These are phyloP conservation scores for Suillus clintonianus DNA, from an alignment of 768 basidiomycete genomes.

Conservation along the genomic window DNA sequence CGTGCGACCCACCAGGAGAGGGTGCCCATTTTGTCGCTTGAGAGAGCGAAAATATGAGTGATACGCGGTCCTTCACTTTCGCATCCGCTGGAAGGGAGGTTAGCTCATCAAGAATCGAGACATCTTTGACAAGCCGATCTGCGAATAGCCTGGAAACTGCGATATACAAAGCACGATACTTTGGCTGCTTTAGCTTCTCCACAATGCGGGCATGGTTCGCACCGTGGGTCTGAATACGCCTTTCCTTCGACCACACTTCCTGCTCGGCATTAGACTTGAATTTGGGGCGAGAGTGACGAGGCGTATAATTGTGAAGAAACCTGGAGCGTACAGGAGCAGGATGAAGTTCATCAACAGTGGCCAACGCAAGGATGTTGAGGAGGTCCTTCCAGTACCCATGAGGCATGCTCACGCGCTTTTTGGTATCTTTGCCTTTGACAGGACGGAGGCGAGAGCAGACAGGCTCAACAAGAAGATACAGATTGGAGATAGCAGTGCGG, in stretches of 20 bases:
- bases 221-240: constrained; percentile 21
- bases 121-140: constrained; percentile 50
- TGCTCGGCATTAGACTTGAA: constrained; percentile 23
- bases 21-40: constrained; percentile 76
- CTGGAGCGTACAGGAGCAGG: constrained; percentile 10
- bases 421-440: constrained; percentile 27
- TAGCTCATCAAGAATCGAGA: constrained; percentile 39
- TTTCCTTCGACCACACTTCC: constrained; percentile 21
- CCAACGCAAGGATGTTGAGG: constrained; percentile 65
- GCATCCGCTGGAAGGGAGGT: constrained; percentile 33
- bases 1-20: constrained; percentile 57
- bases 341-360: constrained; percentile 51
- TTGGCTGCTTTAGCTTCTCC: constrained; percentile 45
- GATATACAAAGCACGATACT: constrained; percentile 64
- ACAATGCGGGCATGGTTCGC: constrained; percentile 38
- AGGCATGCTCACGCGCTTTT: constrained; percentile 16
- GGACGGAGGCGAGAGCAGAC: constrained; percentile 37
- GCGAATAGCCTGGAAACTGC: constrained; percentile 63
- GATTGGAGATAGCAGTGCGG: constrained; percentile 65
- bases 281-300: constrained; percentile 26
- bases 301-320: constrained; percentile 27
- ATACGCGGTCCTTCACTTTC: constrained; percentile 17
- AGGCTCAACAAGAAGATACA: constrained; percentile 53
- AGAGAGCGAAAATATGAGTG: constrained; percentile 36
- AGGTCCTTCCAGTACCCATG: constrained; percentile 82